phyloP scores from a whole-genome alignment of 768 basidiomycete species.

The Pisolithus marmoratus region DNA sequence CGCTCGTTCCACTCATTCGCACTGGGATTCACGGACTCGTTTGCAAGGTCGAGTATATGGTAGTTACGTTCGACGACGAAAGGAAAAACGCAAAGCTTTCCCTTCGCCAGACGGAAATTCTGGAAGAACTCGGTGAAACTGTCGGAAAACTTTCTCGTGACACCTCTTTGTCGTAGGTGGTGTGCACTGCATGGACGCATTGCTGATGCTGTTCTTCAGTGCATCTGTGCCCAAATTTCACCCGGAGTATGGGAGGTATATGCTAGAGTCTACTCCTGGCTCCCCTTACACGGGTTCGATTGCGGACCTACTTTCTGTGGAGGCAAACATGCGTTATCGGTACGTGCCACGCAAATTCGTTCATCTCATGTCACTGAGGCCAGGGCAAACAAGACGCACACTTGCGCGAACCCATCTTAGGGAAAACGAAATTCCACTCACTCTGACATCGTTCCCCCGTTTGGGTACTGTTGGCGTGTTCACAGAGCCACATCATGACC shows the following conservation, averaged over 20 bases:
- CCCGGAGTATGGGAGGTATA: conserved; percentile 97
- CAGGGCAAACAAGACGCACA: conserved; percentile 50
- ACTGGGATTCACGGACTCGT: conserved; percentile 7
- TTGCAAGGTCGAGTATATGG: conserved; percentile 90
- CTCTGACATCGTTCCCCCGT: conserved; percentile 92
- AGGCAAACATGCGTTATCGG: conserved; percentile 94
- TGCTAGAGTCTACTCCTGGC: conserved; percentile 98
- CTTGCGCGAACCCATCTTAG: conserved; percentile 81
- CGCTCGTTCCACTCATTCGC: background rate
- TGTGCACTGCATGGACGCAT: background rate
- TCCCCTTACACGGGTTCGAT: conserved; percentile 89
- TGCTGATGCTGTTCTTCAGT: conserved; percentile 30
- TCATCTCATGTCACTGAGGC: conserved; percentile 2
- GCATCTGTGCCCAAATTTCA: conserved; percentile 85
- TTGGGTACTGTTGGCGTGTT: conserved; percentile 86
- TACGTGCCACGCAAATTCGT: conserved; percentile 18
- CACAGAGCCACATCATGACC: conserved; percentile 83
- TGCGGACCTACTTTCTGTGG: conserved; percentile 81
- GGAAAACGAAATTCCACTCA: conserved; percentile 82
- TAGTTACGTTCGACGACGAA: conserved; percentile 76
- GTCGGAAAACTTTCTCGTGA: conserved; percentile 56
- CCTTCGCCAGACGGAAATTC: conserved; percentile 92
- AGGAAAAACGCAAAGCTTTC: conserved; percentile 81
- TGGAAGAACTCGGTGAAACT: conserved; percentile 67
- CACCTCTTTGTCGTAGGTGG: conserved; percentile 49